Percentiles rank a stretch among this genome's conserved stretches.
Evolutionary conservation across 345 rosid genomes (phyloP).

Genomic region (Nephelium lappaceum): DNA sequence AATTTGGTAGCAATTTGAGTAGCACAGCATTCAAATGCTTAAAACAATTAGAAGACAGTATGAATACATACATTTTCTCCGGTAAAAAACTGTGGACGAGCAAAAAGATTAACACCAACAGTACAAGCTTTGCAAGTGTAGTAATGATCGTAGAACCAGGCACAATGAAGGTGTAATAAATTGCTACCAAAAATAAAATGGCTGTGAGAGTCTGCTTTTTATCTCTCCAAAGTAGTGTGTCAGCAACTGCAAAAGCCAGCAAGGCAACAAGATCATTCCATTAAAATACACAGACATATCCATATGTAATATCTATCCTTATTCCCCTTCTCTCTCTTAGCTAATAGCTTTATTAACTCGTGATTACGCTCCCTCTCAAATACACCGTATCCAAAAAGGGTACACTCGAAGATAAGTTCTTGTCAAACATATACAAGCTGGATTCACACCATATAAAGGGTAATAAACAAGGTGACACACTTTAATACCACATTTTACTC

Average conservation of each 20-base stretch:
- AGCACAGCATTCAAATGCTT: not conserved
- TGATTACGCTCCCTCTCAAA: not conserved
- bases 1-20: not conserved
- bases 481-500: not conserved
- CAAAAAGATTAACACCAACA: slow-evolving; percentile 56
- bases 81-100: slow-evolving; percentile 84
- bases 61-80: slow-evolving; percentile 63
- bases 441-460: not conserved
- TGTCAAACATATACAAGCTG: not conserved
- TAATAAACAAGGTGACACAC: not conserved
- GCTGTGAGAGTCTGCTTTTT: slow-evolving; percentile 55
- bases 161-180: slow-evolving; percentile 73
- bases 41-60: not conserved
- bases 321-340: not conserved
- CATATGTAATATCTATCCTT: not conserved
- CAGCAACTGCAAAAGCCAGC: slow-evolving; percentile 71
- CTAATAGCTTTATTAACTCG: not conserved
- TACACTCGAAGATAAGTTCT: not conserved
- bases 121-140: slow-evolving; percentile 66
- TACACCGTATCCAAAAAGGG: not conserved
- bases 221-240: slow-evolving; percentile 87
- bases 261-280: slow-evolving; percentile 9
- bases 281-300: slow-evolving; percentile 13
- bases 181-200: slow-evolving; percentile 53
- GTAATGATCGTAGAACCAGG: slow-evolving; percentile 60